A percentile compares a stretch with the other conserved stretches of the same genome.
These are phyloP conservation scores for Cladophialophora immunda DNA, from an alignment of 2,329 filamentous ascomycete genomes.

Conservation along the genomic window DNA sequence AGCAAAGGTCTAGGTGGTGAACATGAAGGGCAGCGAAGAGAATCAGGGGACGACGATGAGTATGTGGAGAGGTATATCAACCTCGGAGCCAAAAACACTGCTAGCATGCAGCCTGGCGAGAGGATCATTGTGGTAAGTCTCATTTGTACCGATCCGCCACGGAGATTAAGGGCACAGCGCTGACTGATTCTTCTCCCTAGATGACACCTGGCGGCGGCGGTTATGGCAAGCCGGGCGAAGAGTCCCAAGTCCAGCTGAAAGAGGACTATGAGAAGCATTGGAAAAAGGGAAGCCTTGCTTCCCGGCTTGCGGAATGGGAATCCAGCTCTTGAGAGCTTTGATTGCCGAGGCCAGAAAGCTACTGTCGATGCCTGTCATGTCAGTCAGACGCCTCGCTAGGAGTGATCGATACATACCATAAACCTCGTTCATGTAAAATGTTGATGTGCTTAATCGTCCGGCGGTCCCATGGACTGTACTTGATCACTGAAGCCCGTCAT, in stretches of 20 bases:
- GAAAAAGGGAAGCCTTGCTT: conserved; percentile 67
- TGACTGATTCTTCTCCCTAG: conserved; percentile 25
- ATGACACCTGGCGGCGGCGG: conserved; percentile 56
- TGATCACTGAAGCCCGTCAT: not conserved
- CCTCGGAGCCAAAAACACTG: conserved; percentile 70
- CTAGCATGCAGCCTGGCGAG: conserved; percentile 66
- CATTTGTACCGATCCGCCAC: conserved; percentile 43
- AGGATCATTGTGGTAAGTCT: conserved; percentile 69
- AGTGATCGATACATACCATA: not conserved
- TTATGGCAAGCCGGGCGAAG: conserved; percentile 64
- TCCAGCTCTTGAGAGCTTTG: conserved; percentile 51
- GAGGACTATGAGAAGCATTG: conserved; percentile 68
- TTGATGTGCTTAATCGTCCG: not conserved
- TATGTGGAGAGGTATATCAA: conserved; percentile 63
- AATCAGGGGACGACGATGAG: conserved; percentile 43
- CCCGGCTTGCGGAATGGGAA: conserved; percentile 57
- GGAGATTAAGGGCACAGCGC: not conserved
- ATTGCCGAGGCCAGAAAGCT: not conserved
- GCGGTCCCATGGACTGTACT: not conserved
- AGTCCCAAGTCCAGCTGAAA: conserved; percentile 56
- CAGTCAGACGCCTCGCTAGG: not conserved
- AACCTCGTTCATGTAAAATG: not conserved
- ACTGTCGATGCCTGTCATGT: conserved; percentile 6
- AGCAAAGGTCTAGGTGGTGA: conserved; percentile 47
- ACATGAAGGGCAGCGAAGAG: conserved; percentile 60